Percentiles rank a stretch among this genome's conserved stretches.
Conservation (phyloP, 495 filamentous ascomycete genomes). For the Neurospora tetrasperma region DNA sequence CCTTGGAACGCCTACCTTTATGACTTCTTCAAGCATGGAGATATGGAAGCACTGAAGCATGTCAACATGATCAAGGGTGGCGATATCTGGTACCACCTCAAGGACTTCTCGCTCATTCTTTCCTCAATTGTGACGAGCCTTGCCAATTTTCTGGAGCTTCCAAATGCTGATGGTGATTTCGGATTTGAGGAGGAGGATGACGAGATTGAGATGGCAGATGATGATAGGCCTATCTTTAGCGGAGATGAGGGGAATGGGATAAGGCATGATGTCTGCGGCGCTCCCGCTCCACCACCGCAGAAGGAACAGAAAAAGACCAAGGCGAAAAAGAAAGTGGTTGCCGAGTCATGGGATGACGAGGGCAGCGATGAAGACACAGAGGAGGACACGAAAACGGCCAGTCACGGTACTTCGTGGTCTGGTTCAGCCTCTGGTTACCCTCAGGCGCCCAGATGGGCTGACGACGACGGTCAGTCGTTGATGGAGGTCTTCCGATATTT, state of each 20-base stretch:
- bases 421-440: background rate
- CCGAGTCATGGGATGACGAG: constrained; percentile 21
- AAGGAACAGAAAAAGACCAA: background rate
- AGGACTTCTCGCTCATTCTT: constrained; percentile 61
- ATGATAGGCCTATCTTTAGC: constrained; percentile 30
- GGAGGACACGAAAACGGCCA: constrained; percentile 7
- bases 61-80: constrained; percentile 51
- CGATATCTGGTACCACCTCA: constrained; percentile 58
- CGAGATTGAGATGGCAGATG: constrained; percentile 24
- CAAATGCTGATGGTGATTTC: constrained; percentile 25
- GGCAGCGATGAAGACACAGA: constrained; percentile 8
- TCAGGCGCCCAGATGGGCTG: constrained; percentile 2
- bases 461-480: constrained; percentile 33
- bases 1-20: constrained; percentile 60
- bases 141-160: constrained; percentile 30
- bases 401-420: constrained; percentile 1
- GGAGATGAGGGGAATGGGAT: background rate
- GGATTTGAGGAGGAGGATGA: background rate
- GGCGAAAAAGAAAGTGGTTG: constrained; percentile 16
- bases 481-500: constrained; percentile 49
- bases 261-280: background rate
- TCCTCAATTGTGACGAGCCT: constrained; percentile 54
- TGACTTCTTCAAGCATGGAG: constrained; percentile 67
- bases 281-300: background rate
- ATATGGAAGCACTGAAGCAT: constrained; percentile 39